A percentile compares a stretch with the other conserved stretches of the same genome.
Evolutionary conservation across 306 rosid genomes (phyloP).

Genomic region (Chamaecrista fasciculata): DNA sequence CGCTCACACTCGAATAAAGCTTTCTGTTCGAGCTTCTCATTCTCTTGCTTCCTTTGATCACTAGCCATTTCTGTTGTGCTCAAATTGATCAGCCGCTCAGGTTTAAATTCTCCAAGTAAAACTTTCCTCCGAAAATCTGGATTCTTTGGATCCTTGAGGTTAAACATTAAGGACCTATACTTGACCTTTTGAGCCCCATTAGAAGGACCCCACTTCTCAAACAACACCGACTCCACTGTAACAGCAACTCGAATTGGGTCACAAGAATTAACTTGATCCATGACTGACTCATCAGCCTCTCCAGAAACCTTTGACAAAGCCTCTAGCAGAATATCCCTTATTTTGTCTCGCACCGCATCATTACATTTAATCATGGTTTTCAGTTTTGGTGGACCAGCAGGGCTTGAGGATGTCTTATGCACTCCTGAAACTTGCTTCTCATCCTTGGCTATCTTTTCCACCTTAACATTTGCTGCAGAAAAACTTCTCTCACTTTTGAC

Average conservation of each 20-base stretch:
- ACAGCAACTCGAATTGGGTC: constrained; percentile 94
- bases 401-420: constrained; percentile 46
- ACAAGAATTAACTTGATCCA: constrained; percentile 50
- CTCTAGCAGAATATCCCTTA: constrained; percentile 71
- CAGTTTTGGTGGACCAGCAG: constrained; percentile 62
- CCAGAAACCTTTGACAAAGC: constrained; percentile 67
- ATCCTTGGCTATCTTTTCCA: constrained; percentile 58
- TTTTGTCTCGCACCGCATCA: constrained; percentile 66
- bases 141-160: constrained; percentile 86
- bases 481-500: constrained; percentile 50
- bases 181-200: constrained; percentile 81
- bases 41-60: constrained; percentile 73
- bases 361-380: constrained; percentile 69
- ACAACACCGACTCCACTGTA: constrained; percentile 76
- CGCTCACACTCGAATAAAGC: constrained; percentile 89
- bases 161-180: constrained; percentile 85
- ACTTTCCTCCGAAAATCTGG: constrained; percentile 96
- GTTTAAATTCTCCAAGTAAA: constrained; percentile 65
- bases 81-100: constrained; percentile 69
- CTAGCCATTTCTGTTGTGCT: constrained; percentile 92
- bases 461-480: constrained; percentile 47
- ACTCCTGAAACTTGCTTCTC: constrained; percentile 43
- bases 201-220: constrained; percentile 92
- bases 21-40: constrained; percentile 62
- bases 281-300: constrained; percentile 65